Evolutionary conservation across 768 basidiomycete genomes (phyloP).

Genomic region (Suillus sp.): DNA sequence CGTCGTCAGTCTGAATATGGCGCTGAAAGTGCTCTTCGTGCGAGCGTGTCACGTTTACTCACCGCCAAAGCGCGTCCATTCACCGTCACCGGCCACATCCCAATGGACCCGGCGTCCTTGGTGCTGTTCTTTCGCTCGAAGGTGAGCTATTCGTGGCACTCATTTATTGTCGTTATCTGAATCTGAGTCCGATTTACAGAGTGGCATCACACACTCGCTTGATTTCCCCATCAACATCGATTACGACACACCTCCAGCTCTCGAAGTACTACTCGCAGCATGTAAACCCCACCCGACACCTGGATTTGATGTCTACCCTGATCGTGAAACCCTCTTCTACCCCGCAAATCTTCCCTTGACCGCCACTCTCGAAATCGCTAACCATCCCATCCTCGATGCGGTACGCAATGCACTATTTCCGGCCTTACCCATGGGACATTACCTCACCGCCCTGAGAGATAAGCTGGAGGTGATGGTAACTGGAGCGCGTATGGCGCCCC

Average conservation of each 20-base stretch:
- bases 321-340: constrained; percentile 70
- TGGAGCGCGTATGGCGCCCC: constrained; percentile 60
- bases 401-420: constrained; percentile 75
- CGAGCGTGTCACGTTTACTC: constrained; percentile 57
- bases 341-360: constrained; percentile 74
- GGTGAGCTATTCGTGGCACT: constrained; percentile 41
- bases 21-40: constrained; percentile 54
- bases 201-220: constrained; percentile 76
- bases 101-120: constrained; percentile 65
- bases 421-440: constrained; percentile 63
- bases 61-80: constrained; percentile 63
- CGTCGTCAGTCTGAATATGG: constrained; percentile 46
- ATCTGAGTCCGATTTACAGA: constrained; percentile 42
- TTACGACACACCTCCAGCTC: constrained; percentile 71
- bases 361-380: constrained; percentile 75
- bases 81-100: constrained; percentile 67
- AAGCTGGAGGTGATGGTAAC: constrained; percentile 66
- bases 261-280: constrained; percentile 76
- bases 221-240: constrained; percentile 82
- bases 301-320: constrained; percentile 52
- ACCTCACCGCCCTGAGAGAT: constrained; percentile 68
- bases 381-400: constrained; percentile 81
- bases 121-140: constrained; percentile 80
- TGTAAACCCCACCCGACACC: constrained; percentile 67
- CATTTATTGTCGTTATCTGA: constrained; percentile 4